phyloP scores from a whole-genome alignment of 495 filamentous ascomycete genomes.

The Penicillium egyptiacum region DNA sequence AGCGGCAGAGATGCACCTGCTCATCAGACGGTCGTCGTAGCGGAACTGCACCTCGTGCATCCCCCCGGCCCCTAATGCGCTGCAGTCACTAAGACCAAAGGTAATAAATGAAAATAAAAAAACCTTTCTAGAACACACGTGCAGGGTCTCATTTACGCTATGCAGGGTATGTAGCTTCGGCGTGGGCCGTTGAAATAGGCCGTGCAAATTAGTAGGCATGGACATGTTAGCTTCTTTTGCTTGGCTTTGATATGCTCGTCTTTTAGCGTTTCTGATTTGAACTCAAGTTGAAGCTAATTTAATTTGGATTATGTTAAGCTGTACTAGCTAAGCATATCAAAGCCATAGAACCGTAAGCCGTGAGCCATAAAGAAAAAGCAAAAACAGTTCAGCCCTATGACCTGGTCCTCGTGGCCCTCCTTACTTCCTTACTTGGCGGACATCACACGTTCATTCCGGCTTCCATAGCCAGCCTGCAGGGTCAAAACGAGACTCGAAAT shows the following conservation, averaged over 20 bases:
- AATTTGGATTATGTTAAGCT: background rate
- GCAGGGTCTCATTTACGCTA: slow-evolving; percentile 8
- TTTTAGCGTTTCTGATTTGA: background rate
- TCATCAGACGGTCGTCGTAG: slow-evolving; percentile 6
- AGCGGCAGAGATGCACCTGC: slow-evolving; percentile 5
- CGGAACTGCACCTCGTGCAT: slow-evolving; percentile 16
- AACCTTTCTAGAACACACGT: slow-evolving; percentile 10
- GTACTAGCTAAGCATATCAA: background rate
- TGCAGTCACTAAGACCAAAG: background rate
- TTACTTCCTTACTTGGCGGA: slow-evolving; percentile 17
- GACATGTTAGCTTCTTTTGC: background rate
- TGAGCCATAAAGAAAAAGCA: background rate
- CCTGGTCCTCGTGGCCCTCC: background rate
- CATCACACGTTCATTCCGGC: slow-evolving; percentile 15
- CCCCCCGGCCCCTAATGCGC: slow-evolving; percentile 14
- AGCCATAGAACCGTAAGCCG: background rate
- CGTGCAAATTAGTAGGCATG: background rate
- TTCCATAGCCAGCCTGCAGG: slow-evolving; percentile 47
- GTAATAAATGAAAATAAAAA: background rate
- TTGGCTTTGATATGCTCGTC: background rate
- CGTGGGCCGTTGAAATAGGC: slow-evolving; percentile 14
- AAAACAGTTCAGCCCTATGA: slow-evolving; percentile 21
- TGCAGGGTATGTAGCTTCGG: slow-evolving; percentile 6
- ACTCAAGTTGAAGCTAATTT: background rate
- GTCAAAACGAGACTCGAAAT: slow-evolving; percentile 70